A percentile compares a stretch with the other conserved stretches of the same genome.
Conservation (phyloP, 164 flowering plant species). For the Warburgia ugandensis region DNA sequence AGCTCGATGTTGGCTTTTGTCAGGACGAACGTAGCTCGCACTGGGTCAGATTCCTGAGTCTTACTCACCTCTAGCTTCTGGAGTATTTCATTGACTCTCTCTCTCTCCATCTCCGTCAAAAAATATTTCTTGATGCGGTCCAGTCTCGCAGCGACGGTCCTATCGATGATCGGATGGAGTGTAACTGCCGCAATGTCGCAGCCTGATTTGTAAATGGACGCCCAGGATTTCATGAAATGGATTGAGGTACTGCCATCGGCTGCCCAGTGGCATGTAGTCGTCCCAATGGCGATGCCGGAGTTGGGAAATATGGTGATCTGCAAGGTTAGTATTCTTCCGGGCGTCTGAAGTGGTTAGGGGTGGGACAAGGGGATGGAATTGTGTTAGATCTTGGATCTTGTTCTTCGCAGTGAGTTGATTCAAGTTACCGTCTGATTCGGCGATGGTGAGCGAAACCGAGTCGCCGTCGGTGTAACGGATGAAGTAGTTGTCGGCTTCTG, state of each 20-base stretch:
- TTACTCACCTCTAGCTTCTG: no score
- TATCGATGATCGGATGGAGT: conserved; percentile 1
- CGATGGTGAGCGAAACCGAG: no score
- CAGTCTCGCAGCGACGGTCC: background rate
- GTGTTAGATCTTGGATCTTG: background rate
- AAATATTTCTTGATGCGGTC: background rate
- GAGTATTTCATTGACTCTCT: background rate
- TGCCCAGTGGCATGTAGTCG: background rate
- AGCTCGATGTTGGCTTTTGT: conserved; percentile 1
- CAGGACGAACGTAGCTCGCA: conserved; percentile 6
- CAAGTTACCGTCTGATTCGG: no score
- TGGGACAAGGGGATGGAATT: conserved; percentile 4
- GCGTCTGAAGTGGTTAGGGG: background rate
- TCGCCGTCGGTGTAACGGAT: conserved; percentile 19
- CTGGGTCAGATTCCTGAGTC: background rate
- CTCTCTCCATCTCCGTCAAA: background rate
- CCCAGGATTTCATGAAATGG: conserved; percentile 17
- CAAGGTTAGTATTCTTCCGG: background rate
- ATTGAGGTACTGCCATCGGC: conserved; percentile 4
- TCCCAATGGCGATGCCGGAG: conserved; percentile 9
- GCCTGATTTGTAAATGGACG: conserved; percentile 4
- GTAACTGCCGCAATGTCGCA: background rate
- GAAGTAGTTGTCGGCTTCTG: conserved; percentile 14
- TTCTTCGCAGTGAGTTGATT: background rate
- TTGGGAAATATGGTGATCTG: conserved; percentile 10